These are phyloP conservation scores for Ormosia semicastrata DNA, from an alignment of 306 rosid genomes.

Conservation along the genomic window DNA sequence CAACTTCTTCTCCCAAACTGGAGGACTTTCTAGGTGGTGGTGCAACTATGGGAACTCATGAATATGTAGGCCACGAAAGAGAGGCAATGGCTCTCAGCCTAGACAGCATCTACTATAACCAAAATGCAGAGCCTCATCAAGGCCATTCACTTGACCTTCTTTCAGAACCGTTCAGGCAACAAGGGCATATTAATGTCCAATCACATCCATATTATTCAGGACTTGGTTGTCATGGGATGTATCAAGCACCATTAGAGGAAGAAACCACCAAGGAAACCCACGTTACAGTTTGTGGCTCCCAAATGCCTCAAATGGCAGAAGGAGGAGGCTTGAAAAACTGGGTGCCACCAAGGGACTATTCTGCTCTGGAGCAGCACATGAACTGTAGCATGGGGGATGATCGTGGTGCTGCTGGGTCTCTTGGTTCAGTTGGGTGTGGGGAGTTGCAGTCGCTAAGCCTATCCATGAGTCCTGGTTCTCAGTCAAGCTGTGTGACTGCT, in stretches of 20 bases:
- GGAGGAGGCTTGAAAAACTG: slow-evolving; percentile 45
- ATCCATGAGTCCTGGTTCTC: slow-evolving; percentile 97
- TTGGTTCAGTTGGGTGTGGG: slow-evolving; percentile 49
- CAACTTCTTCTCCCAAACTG: slow-evolving; percentile 77
- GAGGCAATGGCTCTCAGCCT: slow-evolving; percentile 85
- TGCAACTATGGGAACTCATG: slow-evolving; percentile 64
- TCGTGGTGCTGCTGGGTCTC: slow-evolving; percentile 39
- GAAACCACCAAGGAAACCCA: slow-evolving; percentile 42
- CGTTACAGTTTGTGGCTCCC: slow-evolving; percentile 34
- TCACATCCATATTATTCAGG: slow-evolving; percentile 56
- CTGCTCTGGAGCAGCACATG: slow-evolving; percentile 53
- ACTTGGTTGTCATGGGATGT: slow-evolving; percentile 45
- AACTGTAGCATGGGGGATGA: slow-evolving; percentile 33
- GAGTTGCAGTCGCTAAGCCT: slow-evolving; percentile 76
- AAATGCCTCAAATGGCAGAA: slow-evolving; percentile 39
- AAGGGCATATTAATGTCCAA: slow-evolving; percentile 35
- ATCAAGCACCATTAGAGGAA: slow-evolving; percentile 48
- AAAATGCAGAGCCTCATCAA: slow-evolving; percentile 46
- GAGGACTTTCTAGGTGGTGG: slow-evolving; percentile 93
- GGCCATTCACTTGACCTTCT: slow-evolving; percentile 44
- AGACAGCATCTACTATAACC: slow-evolving; percentile 68
- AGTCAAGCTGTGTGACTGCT: slow-evolving; percentile 84
- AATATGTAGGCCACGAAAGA: slow-evolving; percentile 60
- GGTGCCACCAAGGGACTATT: slow-evolving; percentile 47
- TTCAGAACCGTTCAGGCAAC: slow-evolving; percentile 53